Percentiles rank a stretch among this genome's conserved stretches.
Conservation (phyloP, 768 basidiomycete species). For the Boletus coccyginus region DNA sequence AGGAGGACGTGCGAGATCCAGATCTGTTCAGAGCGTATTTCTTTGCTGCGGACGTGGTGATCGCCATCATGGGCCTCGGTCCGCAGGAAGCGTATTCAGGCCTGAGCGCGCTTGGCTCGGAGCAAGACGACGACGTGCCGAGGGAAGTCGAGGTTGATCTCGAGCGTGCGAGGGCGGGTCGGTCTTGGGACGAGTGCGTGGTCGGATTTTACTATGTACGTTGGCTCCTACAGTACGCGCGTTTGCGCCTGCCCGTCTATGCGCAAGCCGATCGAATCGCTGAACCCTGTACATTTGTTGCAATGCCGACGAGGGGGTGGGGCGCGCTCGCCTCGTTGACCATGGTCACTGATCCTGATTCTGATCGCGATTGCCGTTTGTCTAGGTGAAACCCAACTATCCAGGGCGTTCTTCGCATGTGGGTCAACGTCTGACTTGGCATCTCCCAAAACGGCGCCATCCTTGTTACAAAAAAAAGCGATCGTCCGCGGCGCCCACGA, state of each 20-base stretch:
- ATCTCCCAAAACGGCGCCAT: not conserved
- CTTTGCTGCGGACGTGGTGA: conserved; percentile 71
- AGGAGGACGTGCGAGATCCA: conserved; percentile 57
- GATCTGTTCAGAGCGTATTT: conserved; percentile 71
- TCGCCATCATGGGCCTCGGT: conserved; percentile 46
- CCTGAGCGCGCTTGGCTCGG: too few relatives aligned
- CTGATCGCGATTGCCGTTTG: not conserved
- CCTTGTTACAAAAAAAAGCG: not conserved
- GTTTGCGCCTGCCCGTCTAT: too few relatives aligned
- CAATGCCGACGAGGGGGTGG: too few relatives aligned
- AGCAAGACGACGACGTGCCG: not conserved
- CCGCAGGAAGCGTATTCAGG: not conserved
- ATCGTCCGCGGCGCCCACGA: too few relatives aligned
- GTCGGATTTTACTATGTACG: conserved; percentile 79
- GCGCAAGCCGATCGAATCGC: too few relatives aligned
- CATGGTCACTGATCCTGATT: conserved; percentile 1
- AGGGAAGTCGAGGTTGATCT: conserved; percentile 31
- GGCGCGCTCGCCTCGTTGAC: not conserved
- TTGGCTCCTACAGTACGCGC: too few relatives aligned
- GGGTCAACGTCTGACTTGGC: conserved; percentile 32
- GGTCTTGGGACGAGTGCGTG: conserved; percentile 66
- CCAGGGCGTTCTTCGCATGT: conserved; percentile 89
- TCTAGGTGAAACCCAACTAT: conserved; percentile 81
- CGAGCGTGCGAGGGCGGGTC: conserved; percentile 44
- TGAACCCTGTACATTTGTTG: too few relatives aligned